Base-by-base conservation (phyloP, 2,329 filamentous ascomycete species). In the Penicillium sp. region DNA sequence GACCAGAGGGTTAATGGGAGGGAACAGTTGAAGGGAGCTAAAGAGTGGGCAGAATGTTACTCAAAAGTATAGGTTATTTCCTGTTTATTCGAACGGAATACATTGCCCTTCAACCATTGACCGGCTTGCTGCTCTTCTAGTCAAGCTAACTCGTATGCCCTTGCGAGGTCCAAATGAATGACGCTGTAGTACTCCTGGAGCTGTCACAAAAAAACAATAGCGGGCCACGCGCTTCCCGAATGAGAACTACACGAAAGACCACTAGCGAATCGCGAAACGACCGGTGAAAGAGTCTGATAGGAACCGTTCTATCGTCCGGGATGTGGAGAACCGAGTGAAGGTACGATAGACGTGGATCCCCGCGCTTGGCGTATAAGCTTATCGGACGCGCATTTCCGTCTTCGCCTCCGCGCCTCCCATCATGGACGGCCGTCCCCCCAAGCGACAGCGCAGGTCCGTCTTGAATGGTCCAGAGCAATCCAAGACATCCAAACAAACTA, bases 361-460 rank as follows among this genome's bases (percentile, higher is more conserved):
- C 43, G 43, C 48, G 43, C 48, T 56, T 57, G 47, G 55, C 53
- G 48, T 59, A 56, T 50, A 50, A 43, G 49, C 51, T 58, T 63
- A 57, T 60, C 58, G 44, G 40, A 51, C 51, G 50, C 56, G 48
- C 46, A 44, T 47, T 53, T 51, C 50, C 46, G 42, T 47, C 50
- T 58, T 24, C 36, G 5, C 46, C 44, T 38, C 44, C 41, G 18
- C 39, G 24, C 20, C 22, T 43, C 28, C 38, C 56, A 59, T 52
- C 50, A 75, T 75, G 73, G 63, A 67, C 58, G 53, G 61, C 54
- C 68, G 63, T 55, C 66, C 69, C 45, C 53, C 57, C 31, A 75
- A 75, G 60, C 62, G 72, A 60, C 71, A 69, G 59, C 67, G 68
- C 54, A 67, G 62, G 58, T 61, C 64, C 24, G 54, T 65, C 44